Evolutionary conservation across 139 green algal species (phyloP).

Genomic region (Chlamydomonas sp.): DNA sequence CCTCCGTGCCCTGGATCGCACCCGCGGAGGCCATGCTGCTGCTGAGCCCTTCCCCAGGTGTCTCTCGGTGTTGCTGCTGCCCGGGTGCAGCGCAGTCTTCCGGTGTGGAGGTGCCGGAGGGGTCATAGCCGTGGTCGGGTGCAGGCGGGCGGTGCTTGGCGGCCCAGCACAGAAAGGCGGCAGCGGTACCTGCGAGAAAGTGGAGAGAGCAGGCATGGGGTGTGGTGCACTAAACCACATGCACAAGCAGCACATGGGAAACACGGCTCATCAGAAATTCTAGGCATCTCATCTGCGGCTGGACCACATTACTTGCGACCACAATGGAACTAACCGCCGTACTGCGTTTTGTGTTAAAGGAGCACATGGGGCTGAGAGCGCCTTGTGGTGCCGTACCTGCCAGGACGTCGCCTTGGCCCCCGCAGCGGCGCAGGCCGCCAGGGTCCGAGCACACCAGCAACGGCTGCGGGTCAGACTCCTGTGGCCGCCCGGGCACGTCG

Average conservation of each 20-base stretch:
- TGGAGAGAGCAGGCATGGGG: background rate
- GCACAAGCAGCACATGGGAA: background rate
- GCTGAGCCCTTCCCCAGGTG: background rate
- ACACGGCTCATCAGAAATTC: no score
- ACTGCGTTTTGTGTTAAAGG: no score
- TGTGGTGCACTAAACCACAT: background rate
- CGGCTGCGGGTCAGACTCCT: background rate
- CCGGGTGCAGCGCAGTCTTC: background rate
- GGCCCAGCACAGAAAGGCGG: slow-evolving; percentile 41
- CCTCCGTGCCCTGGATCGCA: background rate
- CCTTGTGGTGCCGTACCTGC: slow-evolving; percentile 41
- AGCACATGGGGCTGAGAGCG: no score
- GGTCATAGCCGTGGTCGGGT: no score
- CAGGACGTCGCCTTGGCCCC: slow-evolving; percentile 77
- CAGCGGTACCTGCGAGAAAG: slow-evolving; percentile 21
- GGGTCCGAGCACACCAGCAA: slow-evolving; percentile 28
- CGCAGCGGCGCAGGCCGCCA: slow-evolving; percentile 60
- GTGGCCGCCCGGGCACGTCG: background rate
- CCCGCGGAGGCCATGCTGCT: background rate
- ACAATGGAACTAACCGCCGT: no score
- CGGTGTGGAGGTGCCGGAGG: no score
- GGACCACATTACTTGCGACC: no score
- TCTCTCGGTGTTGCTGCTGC: background rate
- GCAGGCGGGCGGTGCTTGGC: slow-evolving; percentile 3
- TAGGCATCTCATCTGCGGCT: no score